Percentiles rank a stretch among this genome's conserved stretches.
phyloP scores from a whole-genome alignment of 345 rosid species.

The Eucalyptus camaldulensis region DNA sequence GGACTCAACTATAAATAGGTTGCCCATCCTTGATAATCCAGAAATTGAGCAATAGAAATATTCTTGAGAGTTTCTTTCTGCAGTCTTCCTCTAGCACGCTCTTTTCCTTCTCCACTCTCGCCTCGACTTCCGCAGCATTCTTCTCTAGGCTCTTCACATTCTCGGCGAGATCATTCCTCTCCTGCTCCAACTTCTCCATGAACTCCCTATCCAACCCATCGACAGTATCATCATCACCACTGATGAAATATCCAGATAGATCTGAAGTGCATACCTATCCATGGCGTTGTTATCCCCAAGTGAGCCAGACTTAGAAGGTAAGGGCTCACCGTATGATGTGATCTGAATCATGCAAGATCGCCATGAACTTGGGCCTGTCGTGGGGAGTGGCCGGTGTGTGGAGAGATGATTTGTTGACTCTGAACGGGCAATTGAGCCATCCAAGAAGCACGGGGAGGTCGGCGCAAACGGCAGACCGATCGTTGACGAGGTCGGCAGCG shows the following conservation, averaged over 20 bases:
- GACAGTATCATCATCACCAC: constrained; percentile 49
- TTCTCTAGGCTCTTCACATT: constrained; percentile 14
- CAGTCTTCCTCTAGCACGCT: constrained; percentile 47
- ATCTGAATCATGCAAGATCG: constrained; percentile 49
- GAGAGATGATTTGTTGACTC: constrained; percentile 59
- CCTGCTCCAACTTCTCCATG: constrained; percentile 36
- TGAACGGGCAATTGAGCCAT: constrained; percentile 50
- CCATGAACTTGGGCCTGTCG: constrained; percentile 74
- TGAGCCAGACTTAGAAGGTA: background rate
- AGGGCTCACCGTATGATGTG: constrained; percentile 26
- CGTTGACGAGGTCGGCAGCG: too few species aligned
- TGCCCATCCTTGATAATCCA: too few species aligned
- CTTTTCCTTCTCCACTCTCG: constrained; percentile 29
- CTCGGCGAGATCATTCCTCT: constrained; percentile 25
- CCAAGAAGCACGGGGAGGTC: constrained; percentile 44
- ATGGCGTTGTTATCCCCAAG: constrained; percentile 29
- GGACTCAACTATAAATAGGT: too few species aligned
- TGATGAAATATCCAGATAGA: constrained; percentile 36
- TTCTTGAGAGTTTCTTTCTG: too few species aligned
- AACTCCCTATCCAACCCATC: background rate
- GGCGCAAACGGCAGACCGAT: too few species aligned
- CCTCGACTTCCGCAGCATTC: constrained; percentile 21
- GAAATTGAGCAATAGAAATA: too few species aligned
- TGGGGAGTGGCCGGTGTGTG: constrained; percentile 73
- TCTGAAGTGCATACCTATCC: constrained; percentile 17